A percentile compares a stretch with the other conserved stretches of the same genome.
These are phyloP conservation scores for Trichothecium sympodiale DNA, from an alignment of 2,329 filamentous ascomycete species.

Conservation along the genomic window DNA sequence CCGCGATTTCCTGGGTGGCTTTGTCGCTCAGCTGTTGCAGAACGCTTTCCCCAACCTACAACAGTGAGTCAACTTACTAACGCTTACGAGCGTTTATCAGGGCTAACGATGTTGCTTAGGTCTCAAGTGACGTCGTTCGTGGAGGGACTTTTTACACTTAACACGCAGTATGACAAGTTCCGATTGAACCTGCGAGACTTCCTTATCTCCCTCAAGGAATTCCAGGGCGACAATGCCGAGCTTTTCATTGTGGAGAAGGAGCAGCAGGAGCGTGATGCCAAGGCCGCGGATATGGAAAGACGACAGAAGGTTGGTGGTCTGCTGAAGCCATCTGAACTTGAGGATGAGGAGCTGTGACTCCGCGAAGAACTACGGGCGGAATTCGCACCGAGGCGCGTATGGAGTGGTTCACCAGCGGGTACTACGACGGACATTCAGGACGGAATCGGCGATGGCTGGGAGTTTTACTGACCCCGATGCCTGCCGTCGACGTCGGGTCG, in stretches of 20 bases:
- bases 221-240: constrained; percentile 88
- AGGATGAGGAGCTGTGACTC: constrained; percentile 85
- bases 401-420: constrained; percentile 8
- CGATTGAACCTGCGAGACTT: constrained; percentile 94
- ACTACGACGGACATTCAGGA: constrained; percentile 8
- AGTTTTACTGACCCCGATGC: constrained; percentile 47
- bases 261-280: constrained; percentile 74
- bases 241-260: constrained; percentile 92
- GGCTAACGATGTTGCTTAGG: constrained; percentile 36
- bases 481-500: background rate
- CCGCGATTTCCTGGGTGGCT: constrained; percentile 80
- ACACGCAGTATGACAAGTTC: constrained; percentile 87
- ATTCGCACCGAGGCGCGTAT: constrained; percentile 29
- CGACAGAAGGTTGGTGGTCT: constrained; percentile 91
- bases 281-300: constrained; percentile 80
- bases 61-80: constrained; percentile 46
- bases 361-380: constrained; percentile 55
- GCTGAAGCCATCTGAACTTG: constrained; percentile 94
- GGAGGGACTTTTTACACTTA: constrained; percentile 76
- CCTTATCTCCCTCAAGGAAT: constrained; percentile 94
- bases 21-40: constrained; percentile 72
- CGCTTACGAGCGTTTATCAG: background rate
- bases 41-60: constrained; percentile 92
- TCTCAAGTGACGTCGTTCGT: constrained; percentile 85
- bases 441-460: constrained; percentile 46